These are phyloP conservation scores for Cinnamomum micranthum DNA, from an alignment of 164 flowering plant species.

Conservation along the genomic window DNA sequence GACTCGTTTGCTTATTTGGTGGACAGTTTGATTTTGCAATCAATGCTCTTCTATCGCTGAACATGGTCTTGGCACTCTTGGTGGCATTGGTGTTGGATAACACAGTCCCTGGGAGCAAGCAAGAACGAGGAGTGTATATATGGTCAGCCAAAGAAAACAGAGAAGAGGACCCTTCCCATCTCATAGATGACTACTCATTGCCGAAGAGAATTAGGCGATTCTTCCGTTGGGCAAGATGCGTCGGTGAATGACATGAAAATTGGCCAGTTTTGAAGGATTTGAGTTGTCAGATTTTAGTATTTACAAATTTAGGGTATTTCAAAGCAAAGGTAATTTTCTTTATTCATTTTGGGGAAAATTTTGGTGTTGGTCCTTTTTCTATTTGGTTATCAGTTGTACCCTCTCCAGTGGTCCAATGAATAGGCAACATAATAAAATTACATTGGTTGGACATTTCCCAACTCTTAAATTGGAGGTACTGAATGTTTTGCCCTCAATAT, in stretches of 20 bases:
- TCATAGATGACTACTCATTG: constrained; percentile 51
- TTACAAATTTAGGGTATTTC: neutral
- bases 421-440: neutral
- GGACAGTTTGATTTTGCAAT: constrained; percentile 72
- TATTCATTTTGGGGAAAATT: neutral
- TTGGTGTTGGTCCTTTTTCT: neutral
- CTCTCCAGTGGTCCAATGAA: neutral
- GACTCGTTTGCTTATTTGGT: constrained; percentile 1
- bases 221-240: constrained; percentile 53
- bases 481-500: too few species aligned
- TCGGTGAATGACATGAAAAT: constrained; percentile 19
- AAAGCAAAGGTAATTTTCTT: neutral
- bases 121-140: constrained; percentile 83
- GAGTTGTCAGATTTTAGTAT: neutral
- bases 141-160: constrained; percentile 72
- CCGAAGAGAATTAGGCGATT: constrained; percentile 46
- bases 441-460: neutral
- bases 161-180: constrained; percentile 41
- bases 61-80: constrained; percentile 82
- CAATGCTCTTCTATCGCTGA: constrained; percentile 70
- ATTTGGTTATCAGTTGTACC: neutral
- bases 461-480: neutral
- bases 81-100: constrained; percentile 77
- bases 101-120: constrained; percentile 77
- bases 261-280: neutral